Evolutionary conservation across 371 early-diverging fungal species (phyloP).

Genomic region (Rhizopus microsporus): DNA sequence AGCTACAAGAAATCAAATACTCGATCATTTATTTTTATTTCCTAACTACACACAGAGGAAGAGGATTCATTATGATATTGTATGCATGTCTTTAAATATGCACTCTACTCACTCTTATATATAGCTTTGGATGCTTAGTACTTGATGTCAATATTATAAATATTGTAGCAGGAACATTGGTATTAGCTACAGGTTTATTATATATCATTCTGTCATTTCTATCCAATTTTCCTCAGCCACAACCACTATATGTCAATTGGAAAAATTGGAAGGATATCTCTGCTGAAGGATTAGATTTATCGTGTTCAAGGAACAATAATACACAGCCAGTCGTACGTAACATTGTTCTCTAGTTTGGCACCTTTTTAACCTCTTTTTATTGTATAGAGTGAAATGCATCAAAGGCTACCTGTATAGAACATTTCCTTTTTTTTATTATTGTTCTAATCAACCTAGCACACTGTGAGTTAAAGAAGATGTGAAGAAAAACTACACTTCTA

Average conservation of each 20-base stretch:
- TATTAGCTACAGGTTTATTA: slow-evolving; percentile 31
- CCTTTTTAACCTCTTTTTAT: not conserved
- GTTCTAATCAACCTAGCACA: slow-evolving; percentile 2
- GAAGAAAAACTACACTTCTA: slow-evolving; percentile 6
- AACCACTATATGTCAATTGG: slow-evolving; percentile 44
- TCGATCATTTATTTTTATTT: slow-evolving; percentile 35
- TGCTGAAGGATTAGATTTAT: slow-evolving; percentile 45
- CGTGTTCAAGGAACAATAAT: slow-evolving; percentile 26
- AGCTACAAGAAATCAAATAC: slow-evolving; percentile 28
- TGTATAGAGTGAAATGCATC: slow-evolving; percentile 22
- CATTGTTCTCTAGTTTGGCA: not conserved
- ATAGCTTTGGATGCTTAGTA: slow-evolving; percentile 46
- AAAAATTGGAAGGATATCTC: slow-evolving; percentile 49
- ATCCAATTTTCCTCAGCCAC: slow-evolving; percentile 37
- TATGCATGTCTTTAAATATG: slow-evolving; percentile 17
- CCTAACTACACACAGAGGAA: slow-evolving; percentile 36
- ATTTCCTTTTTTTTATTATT: not conserved
- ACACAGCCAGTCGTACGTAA: slow-evolving; percentile 21
- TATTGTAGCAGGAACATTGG: slow-evolving; percentile 41
- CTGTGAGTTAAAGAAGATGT: too few species aligned
- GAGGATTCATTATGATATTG: slow-evolving; percentile 46
- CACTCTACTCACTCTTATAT: not conserved
- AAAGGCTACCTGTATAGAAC: slow-evolving; percentile 12
- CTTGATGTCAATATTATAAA: slow-evolving; percentile 32
- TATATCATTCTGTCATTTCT: slow-evolving; percentile 45